Conservation (phyloP, 345 rosid species). For the Heritiera littoralis region DNA sequence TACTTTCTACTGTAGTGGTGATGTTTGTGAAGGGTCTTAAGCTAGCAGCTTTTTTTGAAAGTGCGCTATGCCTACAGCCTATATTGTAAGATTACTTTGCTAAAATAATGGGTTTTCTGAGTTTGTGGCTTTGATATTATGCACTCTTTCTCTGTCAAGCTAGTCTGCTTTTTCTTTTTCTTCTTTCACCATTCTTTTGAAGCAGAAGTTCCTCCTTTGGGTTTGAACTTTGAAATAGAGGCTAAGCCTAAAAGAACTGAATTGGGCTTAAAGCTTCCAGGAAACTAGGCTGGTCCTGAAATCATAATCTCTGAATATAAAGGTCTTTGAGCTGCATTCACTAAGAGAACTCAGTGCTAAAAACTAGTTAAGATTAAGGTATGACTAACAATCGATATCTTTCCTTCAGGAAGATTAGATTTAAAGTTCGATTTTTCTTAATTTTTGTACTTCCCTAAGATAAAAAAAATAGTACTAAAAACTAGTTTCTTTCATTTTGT, state of each 20-base stretch:
- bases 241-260: neutral
- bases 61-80: neutral
- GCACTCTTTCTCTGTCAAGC: neutral
- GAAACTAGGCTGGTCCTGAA: neutral
- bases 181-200: neutral
- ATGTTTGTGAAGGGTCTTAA: neutral
- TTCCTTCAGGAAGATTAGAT: no score
- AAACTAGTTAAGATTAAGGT: neutral
- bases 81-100: neutral
- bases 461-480: no score
- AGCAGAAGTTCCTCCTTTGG: neutral
- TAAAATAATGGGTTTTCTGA: neutral
- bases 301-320: neutral
- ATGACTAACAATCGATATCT: no score
- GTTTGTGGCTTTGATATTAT: neutral
- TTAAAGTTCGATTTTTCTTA: no score
- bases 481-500: no score
- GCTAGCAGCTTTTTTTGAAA: neutral
- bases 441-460: no score
- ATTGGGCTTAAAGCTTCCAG: neutral
- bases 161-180: neutral
- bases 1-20: neutral
- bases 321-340: neutral
- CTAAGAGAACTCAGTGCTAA: neutral
- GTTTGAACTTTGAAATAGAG: neutral